phyloP scores from a whole-genome alignment of 2,329 filamentous ascomycete species.

The Aspergillus ochraceus region DNA sequence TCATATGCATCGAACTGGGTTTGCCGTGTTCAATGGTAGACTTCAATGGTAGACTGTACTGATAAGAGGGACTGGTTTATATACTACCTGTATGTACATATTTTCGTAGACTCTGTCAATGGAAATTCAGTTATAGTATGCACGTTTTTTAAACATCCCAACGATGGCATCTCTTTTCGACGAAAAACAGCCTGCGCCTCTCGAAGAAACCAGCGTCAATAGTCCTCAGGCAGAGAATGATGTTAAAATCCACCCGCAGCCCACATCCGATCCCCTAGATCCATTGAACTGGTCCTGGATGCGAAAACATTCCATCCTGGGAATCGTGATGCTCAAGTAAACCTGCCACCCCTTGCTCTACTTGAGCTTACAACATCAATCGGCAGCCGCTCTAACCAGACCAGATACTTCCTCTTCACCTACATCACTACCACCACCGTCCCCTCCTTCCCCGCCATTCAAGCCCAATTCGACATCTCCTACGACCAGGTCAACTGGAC shows the following conservation, averaged over 20 bases:
- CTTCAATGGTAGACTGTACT: neutral
- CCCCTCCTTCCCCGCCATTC: constrained; percentile 53
- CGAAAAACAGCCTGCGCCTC: constrained; percentile 1
- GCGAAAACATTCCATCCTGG: constrained; percentile 52
- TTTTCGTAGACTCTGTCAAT: too few species aligned
- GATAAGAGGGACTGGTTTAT: neutral
- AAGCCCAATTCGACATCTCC: constrained; percentile 47
- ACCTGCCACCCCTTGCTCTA: constrained; percentile 11
- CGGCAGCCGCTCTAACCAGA: neutral
- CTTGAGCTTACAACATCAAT: neutral
- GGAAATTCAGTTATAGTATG: neutral
- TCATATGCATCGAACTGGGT: neutral
- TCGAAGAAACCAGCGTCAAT: neutral
- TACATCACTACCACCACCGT: constrained; percentile 60
- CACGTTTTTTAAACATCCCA: neutral
- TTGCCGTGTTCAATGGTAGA: neutral
- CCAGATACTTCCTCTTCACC: constrained; percentile 58
- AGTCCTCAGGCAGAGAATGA: constrained; percentile 23
- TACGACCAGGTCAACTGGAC: constrained; percentile 56
- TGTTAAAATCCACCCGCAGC: constrained; percentile 41
- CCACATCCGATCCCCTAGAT: constrained; percentile 50
- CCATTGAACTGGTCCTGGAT: constrained; percentile 55
- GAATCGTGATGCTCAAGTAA: constrained; percentile 56
- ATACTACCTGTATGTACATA: too few species aligned
- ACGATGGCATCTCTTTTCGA: neutral